Percentiles rank a stretch among this genome's conserved stretches.
These are phyloP conservation scores for Termitomyces sp. DNA, from an alignment of 768 basidiomycete genomes.

Conservation along the genomic window DNA sequence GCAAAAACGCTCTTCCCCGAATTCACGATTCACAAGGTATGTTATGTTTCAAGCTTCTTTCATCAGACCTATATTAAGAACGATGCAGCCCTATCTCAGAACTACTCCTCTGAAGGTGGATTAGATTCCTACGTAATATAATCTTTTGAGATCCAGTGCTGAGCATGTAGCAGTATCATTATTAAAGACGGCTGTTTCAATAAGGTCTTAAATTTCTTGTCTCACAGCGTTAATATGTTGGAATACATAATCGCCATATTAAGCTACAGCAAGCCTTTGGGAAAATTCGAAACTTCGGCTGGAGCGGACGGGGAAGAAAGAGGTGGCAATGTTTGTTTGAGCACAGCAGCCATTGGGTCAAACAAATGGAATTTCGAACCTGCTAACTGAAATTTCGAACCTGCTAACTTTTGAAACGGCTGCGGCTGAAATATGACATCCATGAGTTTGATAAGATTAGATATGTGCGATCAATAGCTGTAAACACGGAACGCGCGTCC, in stretches of 20 bases:
- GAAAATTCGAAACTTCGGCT: too few relatives aligned
- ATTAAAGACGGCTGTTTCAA: too few relatives aligned
- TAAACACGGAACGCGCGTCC: slow-evolving; percentile 24
- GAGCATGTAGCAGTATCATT: not conserved
- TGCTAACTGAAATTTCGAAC: too few relatives aligned
- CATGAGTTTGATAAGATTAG: slow-evolving; percentile 7
- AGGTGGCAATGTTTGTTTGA: too few relatives aligned
- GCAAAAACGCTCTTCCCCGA: slow-evolving; percentile 90
- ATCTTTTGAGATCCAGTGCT: not conserved
- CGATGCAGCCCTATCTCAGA: slow-evolving; percentile 78
- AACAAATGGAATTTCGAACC: too few relatives aligned
- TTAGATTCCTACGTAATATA: slow-evolving; percentile 10
- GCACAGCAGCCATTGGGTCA: too few relatives aligned
- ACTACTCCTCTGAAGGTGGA: slow-evolving; percentile 59
- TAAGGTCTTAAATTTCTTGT: too few relatives aligned
- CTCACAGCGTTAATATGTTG: too few relatives aligned
- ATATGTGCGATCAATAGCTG: slow-evolving; percentile 9
- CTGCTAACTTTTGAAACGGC: too few relatives aligned
- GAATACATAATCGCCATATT: too few relatives aligned
- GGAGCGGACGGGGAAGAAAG: too few relatives aligned
- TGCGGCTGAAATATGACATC: not conserved
- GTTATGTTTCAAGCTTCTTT: slow-evolving; percentile 24
- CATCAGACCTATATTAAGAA: slow-evolving; percentile 6
- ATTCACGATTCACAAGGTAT: slow-evolving; percentile 75
- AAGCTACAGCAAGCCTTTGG: too few relatives aligned